Base-by-base conservation (phyloP, 2,329 filamentous ascomycete species). In the Neofusicoccum kwambonambiense region DNA sequence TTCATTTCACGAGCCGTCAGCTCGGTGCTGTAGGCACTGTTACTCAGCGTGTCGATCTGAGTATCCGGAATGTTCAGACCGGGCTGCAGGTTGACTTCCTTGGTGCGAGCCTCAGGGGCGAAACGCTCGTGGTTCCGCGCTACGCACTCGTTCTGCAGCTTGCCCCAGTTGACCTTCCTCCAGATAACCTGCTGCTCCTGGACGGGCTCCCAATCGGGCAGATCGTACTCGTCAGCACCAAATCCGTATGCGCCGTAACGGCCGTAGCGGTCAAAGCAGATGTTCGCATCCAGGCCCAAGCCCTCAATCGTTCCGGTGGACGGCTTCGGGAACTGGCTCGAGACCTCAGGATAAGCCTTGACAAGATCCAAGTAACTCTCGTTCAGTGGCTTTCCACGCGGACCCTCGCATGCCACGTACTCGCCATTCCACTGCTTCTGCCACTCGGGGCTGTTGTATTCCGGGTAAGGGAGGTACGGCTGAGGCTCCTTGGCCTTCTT, bases 391-490 rank as follows among this genome's bases (percentile, higher is more conserved):
- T 78, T 71, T 22, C 81, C 81, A 62, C 81, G 74, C 1, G 89
- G 87, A 1, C 90, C 90, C 58, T 85, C 79, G 74, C 91, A 93
- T 1, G 88, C 76, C 5, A 86, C 82, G 70, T 89, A 86, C 62
- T 83, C 75, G 15, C 88, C 89, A 54, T 83, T 81, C 68, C 84
- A 84, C 35, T 78, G 74, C 54, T 79, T 77, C 70, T 81, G 84
- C 88, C 89, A 93, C 13, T 80, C 76, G 3, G 80, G 77, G 58
- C 82, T 84, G 71, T 90, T 89, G 77, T 92, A 91, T 15, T 85
- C 79, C 0, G 90, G 90, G 68, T 92, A 93, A 0, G 90, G 90
- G 65, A 88, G 83, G 76, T 91, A 92, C 19, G 84, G 80, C 63
- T 85, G 80, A 0, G 87, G 84, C 57, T 80, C 62, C 37, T 68